phyloP scores from a whole-genome alignment of 2,329 filamentous ascomycete species.

The Aspergillus fumigatiaffinis region DNA sequence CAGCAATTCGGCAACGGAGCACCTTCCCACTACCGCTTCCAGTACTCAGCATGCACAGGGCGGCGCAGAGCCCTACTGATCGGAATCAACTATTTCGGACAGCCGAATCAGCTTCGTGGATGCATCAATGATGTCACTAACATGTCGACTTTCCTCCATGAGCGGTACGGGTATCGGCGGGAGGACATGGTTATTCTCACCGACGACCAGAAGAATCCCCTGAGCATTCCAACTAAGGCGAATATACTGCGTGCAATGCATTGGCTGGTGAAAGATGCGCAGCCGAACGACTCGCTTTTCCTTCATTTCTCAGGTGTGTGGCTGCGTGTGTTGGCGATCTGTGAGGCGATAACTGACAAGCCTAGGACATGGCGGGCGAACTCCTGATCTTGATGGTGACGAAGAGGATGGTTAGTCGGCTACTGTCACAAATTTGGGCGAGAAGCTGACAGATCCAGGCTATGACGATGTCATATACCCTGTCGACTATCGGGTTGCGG shows the following conservation, averaged over 20 bases:
- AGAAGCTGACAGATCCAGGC: slow-evolving; percentile 29
- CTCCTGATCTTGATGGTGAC: slow-evolving; percentile 68
- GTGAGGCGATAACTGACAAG: neutral
- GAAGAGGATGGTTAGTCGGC: slow-evolving; percentile 60
- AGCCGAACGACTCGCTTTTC: slow-evolving; percentile 89
- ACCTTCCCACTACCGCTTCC: slow-evolving; percentile 76
- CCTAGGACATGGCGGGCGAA: slow-evolving; percentile 69
- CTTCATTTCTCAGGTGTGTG: slow-evolving; percentile 86
- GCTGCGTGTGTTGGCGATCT: neutral
- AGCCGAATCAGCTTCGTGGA: slow-evolving; percentile 80
- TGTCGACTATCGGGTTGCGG: slow-evolving; percentile 64
- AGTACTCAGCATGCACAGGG: slow-evolving; percentile 88
- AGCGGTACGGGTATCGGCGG: slow-evolving; percentile 82
- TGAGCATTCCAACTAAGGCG: slow-evolving; percentile 92
- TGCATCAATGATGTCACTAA: slow-evolving; percentile 98
- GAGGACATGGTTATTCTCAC: slow-evolving; percentile 98
- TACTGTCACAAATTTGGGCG: neutral
- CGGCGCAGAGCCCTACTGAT: slow-evolving; percentile 83
- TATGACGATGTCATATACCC: slow-evolving; percentile 77
- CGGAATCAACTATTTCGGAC: slow-evolving; percentile 94
- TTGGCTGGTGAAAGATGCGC: slow-evolving; percentile 94
- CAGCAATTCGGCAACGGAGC: slow-evolving; percentile 78
- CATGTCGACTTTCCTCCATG: slow-evolving; percentile 84
- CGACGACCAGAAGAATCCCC: slow-evolving; percentile 93
- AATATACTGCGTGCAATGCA: slow-evolving; percentile 96